A percentile compares a stretch with the other conserved stretches of the same genome.
phyloP scores from a whole-genome alignment of 345 rosid genomes.

The Camelina sativa region DNA sequence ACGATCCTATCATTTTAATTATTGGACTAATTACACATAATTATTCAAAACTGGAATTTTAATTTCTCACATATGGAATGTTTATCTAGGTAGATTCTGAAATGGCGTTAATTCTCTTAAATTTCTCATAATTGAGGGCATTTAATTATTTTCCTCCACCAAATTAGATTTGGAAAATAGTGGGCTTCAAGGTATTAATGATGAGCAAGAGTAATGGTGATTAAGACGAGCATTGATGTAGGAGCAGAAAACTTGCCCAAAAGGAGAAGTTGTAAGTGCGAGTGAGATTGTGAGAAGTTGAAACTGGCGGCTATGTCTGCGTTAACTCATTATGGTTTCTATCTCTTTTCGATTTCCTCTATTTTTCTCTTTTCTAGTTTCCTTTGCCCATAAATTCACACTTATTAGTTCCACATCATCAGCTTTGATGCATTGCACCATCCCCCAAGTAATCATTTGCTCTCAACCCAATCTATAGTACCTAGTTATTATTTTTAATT shows the following conservation, averaged over 20 bases:
- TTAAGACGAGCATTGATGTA: constrained; percentile 45
- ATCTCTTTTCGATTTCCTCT: constrained; percentile 18
- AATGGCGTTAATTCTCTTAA: neutral
- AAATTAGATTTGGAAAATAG: constrained; percentile 17
- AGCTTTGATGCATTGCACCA: constrained; percentile 36
- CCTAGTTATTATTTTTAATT: neutral
- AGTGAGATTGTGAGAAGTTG: constrained; percentile 42
- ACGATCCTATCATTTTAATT: too few relatives aligned
- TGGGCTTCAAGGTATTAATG: constrained; percentile 30
- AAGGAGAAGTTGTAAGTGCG: constrained; percentile 41
- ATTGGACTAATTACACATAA: too few relatives aligned
- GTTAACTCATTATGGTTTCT: constrained; percentile 36
- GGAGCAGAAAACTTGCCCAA: constrained; percentile 34
- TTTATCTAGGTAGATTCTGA: too few relatives aligned
- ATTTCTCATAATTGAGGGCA: neutral
- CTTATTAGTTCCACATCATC: constrained; percentile 34
- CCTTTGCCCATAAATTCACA: constrained; percentile 32
- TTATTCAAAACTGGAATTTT: too few relatives aligned
- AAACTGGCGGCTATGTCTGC: constrained; percentile 52
- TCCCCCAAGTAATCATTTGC: constrained; percentile 42
- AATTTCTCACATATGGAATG: too few relatives aligned
- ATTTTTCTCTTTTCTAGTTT: neutral
- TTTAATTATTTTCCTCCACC: neutral
- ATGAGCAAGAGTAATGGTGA: constrained; percentile 43
- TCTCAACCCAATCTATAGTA: constrained; percentile 27